Evolutionary conservation across 1,284 basidiomycete species (phyloP).

Genomic region (Hymenochaete sp.): DNA sequence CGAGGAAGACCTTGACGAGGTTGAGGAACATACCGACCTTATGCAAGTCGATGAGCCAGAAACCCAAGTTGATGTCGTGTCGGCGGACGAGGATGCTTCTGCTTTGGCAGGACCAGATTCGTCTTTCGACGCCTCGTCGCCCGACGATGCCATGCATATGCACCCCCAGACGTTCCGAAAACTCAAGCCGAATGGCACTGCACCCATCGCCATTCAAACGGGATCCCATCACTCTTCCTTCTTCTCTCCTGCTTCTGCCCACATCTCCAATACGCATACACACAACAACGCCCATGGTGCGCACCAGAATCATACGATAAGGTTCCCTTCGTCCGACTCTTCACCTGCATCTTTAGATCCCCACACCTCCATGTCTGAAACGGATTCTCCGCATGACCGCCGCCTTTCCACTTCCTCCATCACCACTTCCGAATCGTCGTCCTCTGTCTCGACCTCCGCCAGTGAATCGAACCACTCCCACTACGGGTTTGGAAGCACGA

Average conservation of each 20-base stretch:
- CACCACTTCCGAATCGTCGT: conserved; percentile 13
- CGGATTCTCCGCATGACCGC: conserved; percentile 17
- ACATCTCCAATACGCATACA: conserved; percentile 19
- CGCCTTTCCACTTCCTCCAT: conserved; percentile 21
- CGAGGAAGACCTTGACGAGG: conserved; percentile 22
- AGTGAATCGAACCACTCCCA: conserved; percentile 14
- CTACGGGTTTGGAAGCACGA: conserved; percentile 14
- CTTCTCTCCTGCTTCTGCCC: conserved; percentile 11
- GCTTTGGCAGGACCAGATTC: too few species aligned
- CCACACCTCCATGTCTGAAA: conserved; percentile 12
- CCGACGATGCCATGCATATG: conserved; percentile 35
- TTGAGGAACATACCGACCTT: conserved; percentile 18
- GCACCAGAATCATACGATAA: conserved; percentile 20
- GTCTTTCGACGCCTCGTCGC: conserved; percentile 29
- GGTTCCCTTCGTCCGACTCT: conserved; percentile 17
- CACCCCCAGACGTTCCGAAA: conserved; percentile 42
- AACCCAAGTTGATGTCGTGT: conserved; percentile 19
- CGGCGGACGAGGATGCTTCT: conserved; percentile 27
- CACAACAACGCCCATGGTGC: conserved; percentile 23
- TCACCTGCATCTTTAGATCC: conserved; percentile 16
- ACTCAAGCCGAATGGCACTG: conserved; percentile 22
- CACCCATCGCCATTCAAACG: conserved; percentile 19
- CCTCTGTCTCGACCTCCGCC: conserved; percentile 15
- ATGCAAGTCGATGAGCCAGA: conserved; percentile 22
- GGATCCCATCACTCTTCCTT: conserved; percentile 20